Percentiles rank a stretch among this genome's conserved stretches.
These are phyloP conservation scores for Phyllosticta citriasiana DNA, from an alignment of 2,329 filamentous ascomycete genomes.

Conservation along the genomic window DNA sequence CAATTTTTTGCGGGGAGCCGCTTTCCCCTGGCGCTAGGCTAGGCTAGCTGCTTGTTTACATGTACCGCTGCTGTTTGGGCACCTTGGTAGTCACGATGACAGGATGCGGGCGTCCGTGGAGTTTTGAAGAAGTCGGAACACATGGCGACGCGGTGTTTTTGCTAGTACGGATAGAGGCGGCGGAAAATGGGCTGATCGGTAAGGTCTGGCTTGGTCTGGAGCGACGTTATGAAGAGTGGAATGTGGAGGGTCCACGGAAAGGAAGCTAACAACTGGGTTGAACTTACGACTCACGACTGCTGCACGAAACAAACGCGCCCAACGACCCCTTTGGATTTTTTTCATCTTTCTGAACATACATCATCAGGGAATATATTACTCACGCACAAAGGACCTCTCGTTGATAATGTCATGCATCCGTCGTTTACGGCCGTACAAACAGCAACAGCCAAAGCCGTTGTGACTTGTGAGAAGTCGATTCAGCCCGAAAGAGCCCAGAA, in stretches of 20 bases:
- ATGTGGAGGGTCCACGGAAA: background rate
- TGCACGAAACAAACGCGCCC: background rate
- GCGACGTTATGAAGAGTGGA: background rate
- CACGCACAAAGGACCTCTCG: background rate
- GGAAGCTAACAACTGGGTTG: background rate
- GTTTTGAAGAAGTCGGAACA: background rate
- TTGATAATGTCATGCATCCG: background rate
- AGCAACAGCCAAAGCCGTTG: background rate
- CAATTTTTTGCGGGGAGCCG: conserved; percentile 21
- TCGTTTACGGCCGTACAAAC: background rate
- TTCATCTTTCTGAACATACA: background rate
- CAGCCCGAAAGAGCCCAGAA: background rate
- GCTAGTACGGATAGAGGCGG: background rate
- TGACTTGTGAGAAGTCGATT: background rate
- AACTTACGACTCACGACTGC: background rate
- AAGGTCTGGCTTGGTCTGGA: background rate
- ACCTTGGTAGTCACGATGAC: background rate
- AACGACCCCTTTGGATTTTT: background rate
- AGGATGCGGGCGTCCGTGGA: background rate
- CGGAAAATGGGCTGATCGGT: background rate
- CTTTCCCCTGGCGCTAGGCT: conserved; percentile 24
- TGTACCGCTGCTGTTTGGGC: background rate
- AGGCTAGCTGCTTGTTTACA: background rate
- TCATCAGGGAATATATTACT: background rate
- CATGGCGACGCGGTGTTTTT: background rate